phyloP scores from a whole-genome alignment of 2,329 filamentous ascomycete genomes.

The Verticillium nubilum region DNA sequence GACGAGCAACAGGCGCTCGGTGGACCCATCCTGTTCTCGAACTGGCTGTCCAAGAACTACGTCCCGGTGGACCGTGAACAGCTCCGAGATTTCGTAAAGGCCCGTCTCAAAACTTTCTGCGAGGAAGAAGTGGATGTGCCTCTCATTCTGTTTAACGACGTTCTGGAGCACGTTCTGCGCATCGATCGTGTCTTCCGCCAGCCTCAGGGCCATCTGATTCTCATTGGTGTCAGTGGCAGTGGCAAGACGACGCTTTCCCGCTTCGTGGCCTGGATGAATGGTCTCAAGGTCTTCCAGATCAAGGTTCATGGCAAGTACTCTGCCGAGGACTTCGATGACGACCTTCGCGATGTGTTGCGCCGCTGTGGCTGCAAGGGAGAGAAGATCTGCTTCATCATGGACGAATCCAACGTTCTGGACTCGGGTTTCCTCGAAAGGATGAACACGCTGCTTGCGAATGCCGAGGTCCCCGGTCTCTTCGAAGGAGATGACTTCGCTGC shows the following conservation, averaged over 20 bases:
- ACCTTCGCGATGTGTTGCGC: constrained; percentile 87
- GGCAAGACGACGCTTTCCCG: constrained; percentile 97
- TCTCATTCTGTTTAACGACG: constrained; percentile 98
- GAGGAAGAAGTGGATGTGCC: constrained; percentile 99
- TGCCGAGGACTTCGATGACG: constrained; percentile 96
- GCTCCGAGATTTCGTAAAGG: constrained; percentile 94
- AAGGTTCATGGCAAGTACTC: constrained; percentile 99
- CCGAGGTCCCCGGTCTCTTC: constrained; percentile 97
- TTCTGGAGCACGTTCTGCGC: constrained; percentile 93
- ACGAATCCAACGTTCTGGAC: constrained; percentile 96
- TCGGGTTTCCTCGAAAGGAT: constrained; percentile 98
- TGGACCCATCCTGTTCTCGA: constrained; percentile 94
- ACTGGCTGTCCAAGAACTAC: constrained; percentile 99
- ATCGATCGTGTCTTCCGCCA: constrained; percentile 99
- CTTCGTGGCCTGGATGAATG: constrained; percentile 99
- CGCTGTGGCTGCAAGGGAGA: constrained; percentile 96
- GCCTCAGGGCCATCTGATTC: constrained; percentile 93
- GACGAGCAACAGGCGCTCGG: constrained; percentile 84
- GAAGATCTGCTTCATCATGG: constrained; percentile 99
- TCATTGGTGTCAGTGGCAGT: constrained; percentile 97
- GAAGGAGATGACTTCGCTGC: constrained; percentile 98
- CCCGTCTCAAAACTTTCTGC: constrained; percentile 94
- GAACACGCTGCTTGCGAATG: constrained; percentile 97
- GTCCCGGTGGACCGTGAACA: constrained; percentile 93
- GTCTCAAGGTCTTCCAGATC: constrained; percentile 98